Evolutionary conservation across 305 asterid genomes (phyloP), one percentile per base, ranked within the genome.

Genomic region (Fraxinus floribunda): DNA sequence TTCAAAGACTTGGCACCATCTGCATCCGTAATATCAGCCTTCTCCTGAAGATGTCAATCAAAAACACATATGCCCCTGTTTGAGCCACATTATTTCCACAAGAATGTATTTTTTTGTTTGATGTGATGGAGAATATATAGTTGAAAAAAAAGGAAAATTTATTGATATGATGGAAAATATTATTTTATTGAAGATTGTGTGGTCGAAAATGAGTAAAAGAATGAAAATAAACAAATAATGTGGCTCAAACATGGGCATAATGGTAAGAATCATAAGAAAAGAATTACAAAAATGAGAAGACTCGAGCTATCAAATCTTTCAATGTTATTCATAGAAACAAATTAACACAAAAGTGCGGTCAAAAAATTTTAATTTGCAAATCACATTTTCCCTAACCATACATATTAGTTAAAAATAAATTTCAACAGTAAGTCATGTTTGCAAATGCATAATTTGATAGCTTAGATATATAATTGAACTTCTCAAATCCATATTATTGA

Each of bases 1-100:
- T 86, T 85, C 87, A 96, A 89, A 77, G 97, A 92, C 87, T 91
- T 90, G 22, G 98, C 95, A 87, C 88, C 87, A 79, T 86, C 90
- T 7, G 84, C 84, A 83, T 92, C 91, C 85, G 89, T 90, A 78
- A 96, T 90, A 41, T 96, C 97, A 66, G 97, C 92, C 81, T 90
- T 96, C 87, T 93, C 99, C 99, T 96, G 90, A 83, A 83, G 85
- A 83, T 76, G 74, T 60, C 79, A 85, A 75, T 41, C 68, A 80
- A 80, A 84, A 75, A 80, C 49, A 79, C 57, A 20, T 18, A 16
- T 26, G 30, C 30, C 30, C 30, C 30, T 26, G 30, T 26, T 26
- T 26, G 30, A 26, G 30, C 30, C 30, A 26, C 30, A 26, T 26
- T 26, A 26, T 26, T 26, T 26, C 30, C 30, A 26, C 30, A 26